Percentiles rank a stretch among this genome's conserved stretches.
These are phyloP conservation scores for Smittium mucronatum DNA, from an alignment of 371 early-diverging fungal species.

Conservation along the genomic window DNA sequence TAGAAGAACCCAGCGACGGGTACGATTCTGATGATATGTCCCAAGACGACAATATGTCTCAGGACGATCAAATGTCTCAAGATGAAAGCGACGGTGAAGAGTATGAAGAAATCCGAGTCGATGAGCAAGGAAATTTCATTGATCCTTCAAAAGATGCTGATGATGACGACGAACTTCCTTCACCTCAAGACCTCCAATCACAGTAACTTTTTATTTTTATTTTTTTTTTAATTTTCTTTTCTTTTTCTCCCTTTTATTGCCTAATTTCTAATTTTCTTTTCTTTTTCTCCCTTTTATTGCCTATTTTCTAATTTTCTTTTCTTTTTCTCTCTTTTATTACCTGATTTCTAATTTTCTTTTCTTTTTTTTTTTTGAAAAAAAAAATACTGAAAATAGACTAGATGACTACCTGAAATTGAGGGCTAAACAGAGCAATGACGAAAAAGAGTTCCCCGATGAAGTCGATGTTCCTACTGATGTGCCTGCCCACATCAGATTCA, in stretches of 20 bases:
- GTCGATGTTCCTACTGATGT: slow-evolving; percentile 81
- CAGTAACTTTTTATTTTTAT: not conserved
- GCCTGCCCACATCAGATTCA: slow-evolving; percentile 73
- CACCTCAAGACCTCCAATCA: not conserved
- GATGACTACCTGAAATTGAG: slow-evolving; percentile 47
- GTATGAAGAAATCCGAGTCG: slow-evolving; percentile 49
- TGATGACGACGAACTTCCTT: slow-evolving; percentile 29
- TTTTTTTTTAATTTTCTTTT: no score
- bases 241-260: not conserved
- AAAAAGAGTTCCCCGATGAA: slow-evolving; percentile 90
- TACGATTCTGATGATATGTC: slow-evolving; percentile 45
- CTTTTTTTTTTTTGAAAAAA: slow-evolving; percentile 18
- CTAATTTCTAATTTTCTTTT: no score
- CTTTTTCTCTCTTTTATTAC: no score
- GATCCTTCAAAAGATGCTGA: slow-evolving; percentile 21
- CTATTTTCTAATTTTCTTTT: not conserved
- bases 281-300: not conserved
- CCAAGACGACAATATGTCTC: slow-evolving; percentile 29
- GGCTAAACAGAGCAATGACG: slow-evolving; percentile 48
- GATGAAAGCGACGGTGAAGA: slow-evolving; percentile 40
- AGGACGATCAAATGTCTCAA: slow-evolving; percentile 10
- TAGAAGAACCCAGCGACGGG: slow-evolving; percentile 41
- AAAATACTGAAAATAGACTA: slow-evolving; percentile 34
- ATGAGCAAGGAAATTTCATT: slow-evolving; percentile 22
- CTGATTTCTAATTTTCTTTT: no score